Evolutionary conservation across 352 stramenopile genomes (phyloP), one percentile per base, ranked within the genome.

Genomic region (Phytopythium montanum): DNA sequence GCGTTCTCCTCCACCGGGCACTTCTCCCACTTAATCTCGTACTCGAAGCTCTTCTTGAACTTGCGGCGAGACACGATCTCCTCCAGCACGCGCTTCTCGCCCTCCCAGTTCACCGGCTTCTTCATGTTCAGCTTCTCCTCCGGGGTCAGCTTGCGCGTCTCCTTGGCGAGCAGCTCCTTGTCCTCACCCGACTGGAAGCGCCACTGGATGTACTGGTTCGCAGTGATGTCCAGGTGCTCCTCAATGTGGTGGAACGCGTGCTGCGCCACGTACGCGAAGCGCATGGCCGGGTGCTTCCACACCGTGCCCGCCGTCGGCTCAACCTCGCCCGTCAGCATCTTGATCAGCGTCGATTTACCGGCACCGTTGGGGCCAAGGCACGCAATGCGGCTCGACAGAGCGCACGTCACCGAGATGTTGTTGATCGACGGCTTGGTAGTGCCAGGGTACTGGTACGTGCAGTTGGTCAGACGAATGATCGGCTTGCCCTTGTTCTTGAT

Each of bases 231-330:
- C 46, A 98, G 85, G 78, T 99, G 95, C 60, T 96, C 78, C 75
- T 99, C 96, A 62, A 99, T 97, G 77, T 99, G 96, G 70, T 98
- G 94, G 78, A 99, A 98, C 39, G 95, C 91, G 75, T 99, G 96
- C 81, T 99, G 96, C 31, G 94, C 93, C 5, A 99, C 96, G 76
- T 98, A 99, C 4, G 96, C 96, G 66, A 98, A 95, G 73, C 93
- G 90, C 69, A 98, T 81, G 38, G 76, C 68, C 42, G 81, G 85
- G 73, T 95, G 85, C 75, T 93, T 95, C 86, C 86, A 95, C 60
- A 95, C 70, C 59, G 70, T 71, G 54, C 86, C 86, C 1, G 44
- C 54, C 21, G 76, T 90, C 5, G 86, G 86, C 72, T 92, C 86
- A 2, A 89, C 80, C 66, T 95, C 86, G 71, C 81, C 80, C 19